Evolutionary conservation across 768 basidiomycete species (phyloP).

Genomic region (Cystobasidium onofrii): DNA sequence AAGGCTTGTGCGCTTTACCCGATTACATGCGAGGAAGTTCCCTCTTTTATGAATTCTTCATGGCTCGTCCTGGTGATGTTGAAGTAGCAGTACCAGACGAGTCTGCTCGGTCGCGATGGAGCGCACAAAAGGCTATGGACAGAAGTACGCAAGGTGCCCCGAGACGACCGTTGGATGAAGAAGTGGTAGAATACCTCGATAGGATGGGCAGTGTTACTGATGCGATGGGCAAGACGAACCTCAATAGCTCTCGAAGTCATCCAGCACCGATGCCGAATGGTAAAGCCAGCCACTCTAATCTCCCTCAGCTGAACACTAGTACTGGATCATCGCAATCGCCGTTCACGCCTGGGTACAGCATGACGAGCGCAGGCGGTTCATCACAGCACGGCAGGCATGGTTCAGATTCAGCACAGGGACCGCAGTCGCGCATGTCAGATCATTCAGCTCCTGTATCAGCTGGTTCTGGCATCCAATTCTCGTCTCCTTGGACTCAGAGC

Average conservation of each 20-base stretch:
- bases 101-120: conserved; percentile 23
- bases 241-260: background rate
- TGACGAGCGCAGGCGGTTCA: background rate
- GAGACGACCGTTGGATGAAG: conserved; percentile 37
- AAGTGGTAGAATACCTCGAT: conserved; percentile 41
- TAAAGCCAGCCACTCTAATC: background rate
- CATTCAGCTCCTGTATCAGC: conserved; percentile 22
- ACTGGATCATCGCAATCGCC: background rate
- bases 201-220: conserved; percentile 36
- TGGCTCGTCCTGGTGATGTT: conserved; percentile 63
- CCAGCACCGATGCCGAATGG: background rate
- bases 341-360: background rate
- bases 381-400: conserved; percentile 5
- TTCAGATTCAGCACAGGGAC: background rate
- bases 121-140: conserved; percentile 4
- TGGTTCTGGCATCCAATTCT: conserved; percentile 22
- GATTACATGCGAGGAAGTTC: conserved; percentile 72
- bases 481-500: conserved; percentile 9
- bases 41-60: conserved; percentile 72
- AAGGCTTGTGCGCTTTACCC: conserved; percentile 66
- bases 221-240: background rate
- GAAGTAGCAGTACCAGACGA: conserved; percentile 36
- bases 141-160: background rate
- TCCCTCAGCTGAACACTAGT: conserved; percentile 9
- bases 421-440: background rate